Evolutionary conservation across 345 rosid genomes (phyloP).

Genomic region (Trapa bicornis): DNA sequence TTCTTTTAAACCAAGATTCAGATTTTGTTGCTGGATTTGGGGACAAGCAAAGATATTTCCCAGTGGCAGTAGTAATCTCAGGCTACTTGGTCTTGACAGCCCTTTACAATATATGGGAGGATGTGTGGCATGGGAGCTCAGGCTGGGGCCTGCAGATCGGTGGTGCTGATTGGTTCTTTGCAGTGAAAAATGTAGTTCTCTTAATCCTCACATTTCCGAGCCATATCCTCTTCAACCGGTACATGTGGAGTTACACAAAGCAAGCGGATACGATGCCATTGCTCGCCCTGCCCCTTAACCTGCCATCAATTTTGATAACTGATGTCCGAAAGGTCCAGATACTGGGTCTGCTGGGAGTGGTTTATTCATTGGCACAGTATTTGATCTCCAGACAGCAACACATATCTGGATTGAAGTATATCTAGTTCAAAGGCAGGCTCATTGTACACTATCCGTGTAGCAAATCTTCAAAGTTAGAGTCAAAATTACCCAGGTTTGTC

Average conservation of each 20-base stretch:
- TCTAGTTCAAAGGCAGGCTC: constrained; percentile 27
- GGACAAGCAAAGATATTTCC: constrained; percentile 96
- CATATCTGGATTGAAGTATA: constrained; percentile 77
- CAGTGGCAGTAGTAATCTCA: constrained; percentile 63
- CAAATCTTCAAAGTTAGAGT: not conserved
- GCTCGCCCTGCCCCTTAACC: constrained; percentile 73
- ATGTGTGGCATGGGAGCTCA: constrained; percentile 71
- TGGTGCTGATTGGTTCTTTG: constrained; percentile 91
- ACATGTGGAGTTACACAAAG: constrained; percentile 73
- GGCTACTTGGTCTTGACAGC: constrained; percentile 61
- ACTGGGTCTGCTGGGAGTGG: constrained; percentile 65
- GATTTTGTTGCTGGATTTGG: constrained; percentile 93
- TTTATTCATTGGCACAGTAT: constrained; percentile 66
- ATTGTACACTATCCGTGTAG: not conserved
- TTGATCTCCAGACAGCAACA: constrained; percentile 87
- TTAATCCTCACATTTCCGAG: constrained; percentile 77
- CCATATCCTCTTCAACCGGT: constrained; percentile 79
- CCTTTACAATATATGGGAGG: constrained; percentile 66
- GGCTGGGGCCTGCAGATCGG: constrained; percentile 94
- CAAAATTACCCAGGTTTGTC: not conserved
- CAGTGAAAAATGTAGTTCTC: constrained; percentile 73
- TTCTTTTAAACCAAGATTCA: constrained; percentile 95
- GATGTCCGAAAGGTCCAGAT: constrained; percentile 77
- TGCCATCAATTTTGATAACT: constrained; percentile 69
- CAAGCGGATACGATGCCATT: constrained; percentile 50